Percentiles rank a stretch among this genome's conserved stretches.
Conservation (phyloP, 2,329 filamentous ascomycete species). For the Aschersonia sp. region DNA sequence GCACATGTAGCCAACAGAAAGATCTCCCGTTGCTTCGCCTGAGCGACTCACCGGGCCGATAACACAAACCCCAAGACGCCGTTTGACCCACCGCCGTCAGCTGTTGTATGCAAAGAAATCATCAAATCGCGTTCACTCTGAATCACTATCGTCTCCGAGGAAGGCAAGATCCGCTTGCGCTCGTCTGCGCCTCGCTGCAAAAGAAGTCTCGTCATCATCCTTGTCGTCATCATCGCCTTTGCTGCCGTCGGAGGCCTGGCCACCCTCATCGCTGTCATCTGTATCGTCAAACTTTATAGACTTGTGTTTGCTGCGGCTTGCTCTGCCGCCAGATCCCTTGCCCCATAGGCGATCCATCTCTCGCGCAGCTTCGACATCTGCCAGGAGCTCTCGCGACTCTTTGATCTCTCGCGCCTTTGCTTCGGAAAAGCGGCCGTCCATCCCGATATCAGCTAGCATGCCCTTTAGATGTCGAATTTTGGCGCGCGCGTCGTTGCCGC, state of each 20-base stretch:
- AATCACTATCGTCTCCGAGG: slow-evolving; percentile 54
- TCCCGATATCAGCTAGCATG: slow-evolving; percentile 70
- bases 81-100: too few relatives aligned
- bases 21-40: too few relatives aligned
- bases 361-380: slow-evolving; percentile 72
- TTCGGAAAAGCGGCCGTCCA: slow-evolving; percentile 77
- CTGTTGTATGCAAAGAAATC: neutral
- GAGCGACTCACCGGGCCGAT: too few relatives aligned
- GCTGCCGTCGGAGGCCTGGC: neutral
- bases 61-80: too few relatives aligned
- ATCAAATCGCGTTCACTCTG: slow-evolving; percentile 24
- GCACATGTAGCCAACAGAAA: too few relatives aligned
- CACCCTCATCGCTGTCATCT: slow-evolving; percentile 13
- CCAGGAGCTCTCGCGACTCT: slow-evolving; percentile 69
- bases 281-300: slow-evolving; percentile 15
- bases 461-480: slow-evolving; percentile 71
- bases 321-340: slow-evolving; percentile 21
- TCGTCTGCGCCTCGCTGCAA: slow-evolving; percentile 30
- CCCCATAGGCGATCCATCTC: slow-evolving; percentile 76
- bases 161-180: slow-evolving; percentile 46
- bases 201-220: slow-evolving; percentile 17
- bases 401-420: slow-evolving; percentile 78
- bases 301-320: slow-evolving; percentile 23
- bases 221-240: slow-evolving; percentile 10
- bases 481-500: slow-evolving; percentile 52